These are phyloP conservation scores for Diaporthe velutina DNA, from an alignment of 2,329 filamentous ascomycete genomes.

Conservation along the genomic window DNA sequence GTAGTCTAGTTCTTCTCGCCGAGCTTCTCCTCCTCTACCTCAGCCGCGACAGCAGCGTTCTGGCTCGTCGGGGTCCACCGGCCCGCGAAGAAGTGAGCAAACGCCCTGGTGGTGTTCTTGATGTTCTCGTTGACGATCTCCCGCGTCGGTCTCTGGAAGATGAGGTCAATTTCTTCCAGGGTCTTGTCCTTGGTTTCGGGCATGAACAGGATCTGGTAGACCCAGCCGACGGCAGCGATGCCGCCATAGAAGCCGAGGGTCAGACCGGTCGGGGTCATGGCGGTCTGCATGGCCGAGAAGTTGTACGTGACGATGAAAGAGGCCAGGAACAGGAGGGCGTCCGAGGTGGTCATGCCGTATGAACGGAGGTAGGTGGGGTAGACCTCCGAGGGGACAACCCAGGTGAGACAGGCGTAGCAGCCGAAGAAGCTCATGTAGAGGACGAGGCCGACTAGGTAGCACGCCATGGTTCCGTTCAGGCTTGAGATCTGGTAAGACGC, in stretches of 20 bases:
- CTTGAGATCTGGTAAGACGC: conserved; percentile 71
- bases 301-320: conserved; percentile 83
- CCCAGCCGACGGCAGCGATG: conserved; percentile 77
- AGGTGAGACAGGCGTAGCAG: conserved; percentile 73
- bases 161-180: conserved; percentile 78
- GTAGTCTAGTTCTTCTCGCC: conserved; percentile 34
- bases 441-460: conserved; percentile 77
- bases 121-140: conserved; percentile 73
- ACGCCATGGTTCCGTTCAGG: conserved; percentile 63
- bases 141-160: conserved; percentile 74
- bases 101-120: conserved; percentile 44
- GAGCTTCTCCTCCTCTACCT: conserved; percentile 37
- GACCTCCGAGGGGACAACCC: conserved; percentile 77
- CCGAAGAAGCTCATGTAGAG: conserved; percentile 79
- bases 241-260: conserved; percentile 80
- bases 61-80: conserved; percentile 32
- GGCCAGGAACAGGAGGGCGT: conserved; percentile 76
- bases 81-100: conserved; percentile 38
- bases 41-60: conserved; percentile 15
- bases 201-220: conserved; percentile 83
- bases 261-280: conserved; percentile 76
- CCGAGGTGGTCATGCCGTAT: conserved; percentile 81
- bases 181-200: conserved; percentile 78
- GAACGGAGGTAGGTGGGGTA: conserved; percentile 80
- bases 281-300: conserved; percentile 77